Base-by-base conservation (phyloP, 2,329 filamentous ascomycete genomes). In the Grosmannia clavigera region DNA sequence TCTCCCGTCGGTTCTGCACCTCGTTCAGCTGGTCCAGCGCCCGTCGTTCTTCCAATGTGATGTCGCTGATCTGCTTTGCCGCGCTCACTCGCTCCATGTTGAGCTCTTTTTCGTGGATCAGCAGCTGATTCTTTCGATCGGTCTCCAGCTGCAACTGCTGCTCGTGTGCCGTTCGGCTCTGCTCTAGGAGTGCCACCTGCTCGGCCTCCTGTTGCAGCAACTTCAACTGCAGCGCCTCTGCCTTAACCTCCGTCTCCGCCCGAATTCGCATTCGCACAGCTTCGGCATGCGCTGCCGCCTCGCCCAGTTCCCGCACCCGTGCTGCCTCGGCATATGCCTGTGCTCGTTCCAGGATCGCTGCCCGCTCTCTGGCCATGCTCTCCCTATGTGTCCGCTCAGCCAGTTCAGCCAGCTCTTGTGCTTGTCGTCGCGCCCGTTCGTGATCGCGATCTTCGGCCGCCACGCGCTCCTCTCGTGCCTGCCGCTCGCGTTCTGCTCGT, bases 391-490 rank as follows among this genome's bases (percentile, higher is more conserved):
- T 73, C 57, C 77, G 77, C 55, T 75, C 72, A 0, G 72, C 69
- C 66, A 74, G 76, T 1, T 70, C 70, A 0, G 81, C 80, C 0
- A 82, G 71, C 65, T 83, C 80, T 38, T 75, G 75, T 27, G 74
- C 76, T 3, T 80, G 76, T 6, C 75, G 74, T 2, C 83, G 71
- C 1, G 75, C 70, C 0, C 77, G 72, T 1, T 68, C 66, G 64
- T 82, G 79, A 25, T 81, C 79, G 61, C 81, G 75, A 0, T 72
- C 69, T 9, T 81, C 78, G 5, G 75, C 71, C 2, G 69, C 71
- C 2, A 78, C 68, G 0, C 79, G 77, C 35, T 74, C 72, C 3
- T 76, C 65, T 0, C 76, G 75, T 0, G 77, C 75, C 54, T 73
- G 75, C 25, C 81, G 78, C 57, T 76, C 74, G 5, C 78, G 75